Evolutionary conservation across 2,329 filamentous ascomycete genomes (phyloP).

Genomic region (Xylariaceae sp.): DNA sequence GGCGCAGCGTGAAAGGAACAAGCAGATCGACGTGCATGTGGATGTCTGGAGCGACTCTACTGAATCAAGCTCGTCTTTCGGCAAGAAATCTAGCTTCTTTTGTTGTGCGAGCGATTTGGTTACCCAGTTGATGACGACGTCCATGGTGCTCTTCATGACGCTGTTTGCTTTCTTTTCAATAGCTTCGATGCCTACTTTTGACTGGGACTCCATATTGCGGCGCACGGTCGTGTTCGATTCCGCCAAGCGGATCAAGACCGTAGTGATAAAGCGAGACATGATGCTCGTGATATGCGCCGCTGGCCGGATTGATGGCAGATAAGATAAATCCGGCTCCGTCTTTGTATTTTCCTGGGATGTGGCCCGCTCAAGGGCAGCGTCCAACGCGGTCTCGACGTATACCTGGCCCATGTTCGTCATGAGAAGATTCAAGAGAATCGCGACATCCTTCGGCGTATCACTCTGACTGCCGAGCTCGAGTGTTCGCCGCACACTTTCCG

Average conservation of each 20-base stretch:
- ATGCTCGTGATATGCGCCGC: conserved; percentile 87
- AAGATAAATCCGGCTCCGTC: conserved; percentile 79
- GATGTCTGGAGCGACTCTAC: conserved; percentile 77
- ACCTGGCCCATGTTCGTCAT: conserved; percentile 85
- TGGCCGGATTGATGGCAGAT: conserved; percentile 70
- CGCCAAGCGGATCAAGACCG: conserved; percentile 83
- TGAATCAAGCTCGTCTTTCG: conserved; percentile 64
- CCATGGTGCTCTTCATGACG: conserved; percentile 52
- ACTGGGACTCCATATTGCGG: conserved; percentile 81
- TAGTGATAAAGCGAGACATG: conserved; percentile 86
- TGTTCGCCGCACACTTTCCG: conserved; percentile 85
- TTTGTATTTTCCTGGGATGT: conserved; percentile 72
- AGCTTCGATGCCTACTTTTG: conserved; percentile 63
- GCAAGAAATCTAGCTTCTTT: conserved; percentile 84
- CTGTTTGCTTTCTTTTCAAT: conserved; percentile 78
- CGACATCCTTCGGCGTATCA: conserved; percentile 92
- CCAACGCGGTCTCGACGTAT: conserved; percentile 61
- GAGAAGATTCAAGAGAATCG: conserved; percentile 74
- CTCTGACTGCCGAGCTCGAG: conserved; percentile 81
- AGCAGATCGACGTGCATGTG: conserved; percentile 75
- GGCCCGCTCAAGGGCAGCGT: conserved; percentile 68
- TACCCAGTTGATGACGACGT: conserved; percentile 71
- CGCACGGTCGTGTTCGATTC: conserved; percentile 85
- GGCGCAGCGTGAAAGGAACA: conserved; percentile 68
- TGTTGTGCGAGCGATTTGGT: conserved; percentile 66